Percentiles rank a stretch among this genome's conserved stretches.
Evolutionary conservation across 257 asterid genomes (phyloP).

Genomic region (Solanum piurae): DNA sequence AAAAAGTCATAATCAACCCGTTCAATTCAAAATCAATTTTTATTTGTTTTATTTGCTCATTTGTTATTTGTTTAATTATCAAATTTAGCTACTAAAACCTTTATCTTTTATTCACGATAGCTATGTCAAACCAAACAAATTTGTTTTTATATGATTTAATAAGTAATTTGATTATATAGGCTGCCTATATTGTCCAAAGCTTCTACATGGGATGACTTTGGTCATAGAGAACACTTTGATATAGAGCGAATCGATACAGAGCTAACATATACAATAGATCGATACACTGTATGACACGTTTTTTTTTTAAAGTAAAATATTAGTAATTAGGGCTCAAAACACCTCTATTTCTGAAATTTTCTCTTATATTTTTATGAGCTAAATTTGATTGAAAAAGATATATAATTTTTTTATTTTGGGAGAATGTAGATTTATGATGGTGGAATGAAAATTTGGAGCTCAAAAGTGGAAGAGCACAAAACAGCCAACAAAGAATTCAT

Average conservation of each 20-base stretch:
- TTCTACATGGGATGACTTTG: too few species aligned
- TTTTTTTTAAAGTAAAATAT: background rate
- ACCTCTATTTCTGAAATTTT: too few species aligned
- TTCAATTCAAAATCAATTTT: background rate
- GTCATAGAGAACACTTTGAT: background rate
- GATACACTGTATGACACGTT: background rate
- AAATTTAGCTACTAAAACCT: background rate
- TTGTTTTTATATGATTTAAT: too few species aligned
- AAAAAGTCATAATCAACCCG: background rate
- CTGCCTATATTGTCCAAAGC: too few species aligned
- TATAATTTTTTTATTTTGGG: background rate
- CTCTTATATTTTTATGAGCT: background rate
- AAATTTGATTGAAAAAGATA: background rate
- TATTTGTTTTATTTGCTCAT: background rate
- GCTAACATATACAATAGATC: background rate
- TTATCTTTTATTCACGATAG: background rate
- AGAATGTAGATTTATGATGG: background rate
- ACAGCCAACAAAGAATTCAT: slow-evolving; percentile 21
- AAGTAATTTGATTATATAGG: too few species aligned
- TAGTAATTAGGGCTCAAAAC: too few species aligned
- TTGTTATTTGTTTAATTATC: background rate
- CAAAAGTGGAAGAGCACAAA: slow-evolving; percentile 11
- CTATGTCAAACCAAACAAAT: background rate
- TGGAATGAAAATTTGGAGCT: background rate
- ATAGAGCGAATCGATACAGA: background rate